These are phyloP conservation scores for Leccinum subtestaceum DNA, from an alignment of 768 basidiomycete species.

Conservation along the genomic window DNA sequence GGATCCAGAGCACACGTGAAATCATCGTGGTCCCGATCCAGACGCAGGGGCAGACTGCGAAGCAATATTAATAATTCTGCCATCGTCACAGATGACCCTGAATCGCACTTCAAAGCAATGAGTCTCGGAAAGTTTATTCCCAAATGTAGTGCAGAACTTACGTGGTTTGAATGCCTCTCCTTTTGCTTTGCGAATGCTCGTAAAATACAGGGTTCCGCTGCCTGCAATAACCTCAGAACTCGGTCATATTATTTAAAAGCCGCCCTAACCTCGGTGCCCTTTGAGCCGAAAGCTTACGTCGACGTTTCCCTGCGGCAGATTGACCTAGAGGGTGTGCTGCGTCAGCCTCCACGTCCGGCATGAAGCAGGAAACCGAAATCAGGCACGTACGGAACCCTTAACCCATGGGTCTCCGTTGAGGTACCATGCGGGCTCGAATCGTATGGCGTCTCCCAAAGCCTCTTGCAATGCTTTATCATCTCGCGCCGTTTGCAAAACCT, in stretches of 20 bases:
- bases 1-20: not conserved
- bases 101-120: slow-evolving; percentile 50
- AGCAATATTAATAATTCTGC: slow-evolving; percentile 40
- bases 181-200: slow-evolving; percentile 75
- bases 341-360: not conserved
- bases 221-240: slow-evolving; percentile 36
- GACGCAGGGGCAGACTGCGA: slow-evolving; percentile 4
- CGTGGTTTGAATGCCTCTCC: slow-evolving; percentile 66
- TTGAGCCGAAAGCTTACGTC: slow-evolving; percentile 75
- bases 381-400: slow-evolving; percentile 56
- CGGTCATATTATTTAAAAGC: not conserved
- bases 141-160: slow-evolving; percentile 26
- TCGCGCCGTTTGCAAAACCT: slow-evolving; percentile 58
- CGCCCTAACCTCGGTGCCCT: slow-evolving; percentile 58
- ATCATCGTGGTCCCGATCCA: not conserved
- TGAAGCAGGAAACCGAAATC: not conserved
- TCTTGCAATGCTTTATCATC: slow-evolving; percentile 48
- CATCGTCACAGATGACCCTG: slow-evolving; percentile 64
- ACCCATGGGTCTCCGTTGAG: slow-evolving; percentile 76
- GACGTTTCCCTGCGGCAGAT: slow-evolving; percentile 71
- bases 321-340: slow-evolving; percentile 46
- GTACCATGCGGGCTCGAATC: slow-evolving; percentile 42
- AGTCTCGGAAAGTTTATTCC: not conserved
- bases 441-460: slow-evolving; percentile 57
- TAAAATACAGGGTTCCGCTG: slow-evolving; percentile 78